phyloP scores from a whole-genome alignment of 2,329 filamentous ascomycete species.

The Calcarisporium arbuscula region DNA sequence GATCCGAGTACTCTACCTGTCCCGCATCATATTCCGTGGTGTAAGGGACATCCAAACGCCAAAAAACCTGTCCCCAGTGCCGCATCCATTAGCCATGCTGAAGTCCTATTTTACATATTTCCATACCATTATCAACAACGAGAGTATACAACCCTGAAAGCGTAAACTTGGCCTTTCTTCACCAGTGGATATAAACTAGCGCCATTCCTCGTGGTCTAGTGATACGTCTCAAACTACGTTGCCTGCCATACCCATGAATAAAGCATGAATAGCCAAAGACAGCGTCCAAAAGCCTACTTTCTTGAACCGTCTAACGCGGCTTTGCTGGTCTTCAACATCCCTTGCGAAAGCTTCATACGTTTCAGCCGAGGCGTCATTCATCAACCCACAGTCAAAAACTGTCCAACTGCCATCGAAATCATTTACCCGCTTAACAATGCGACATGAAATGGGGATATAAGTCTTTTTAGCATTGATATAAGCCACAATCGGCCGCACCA shows the following conservation, averaged over 20 bases:
- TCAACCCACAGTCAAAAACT: slow-evolving; percentile 83
- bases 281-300: slow-evolving; percentile 97
- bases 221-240: slow-evolving; percentile 49
- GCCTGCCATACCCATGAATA: slow-evolving; percentile 92
- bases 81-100: no score
- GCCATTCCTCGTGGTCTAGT: no score
- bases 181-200: no score
- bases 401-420: slow-evolving; percentile 98
- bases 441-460: slow-evolving; percentile 91
- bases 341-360: slow-evolving; percentile 91
- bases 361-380: slow-evolving; percentile 90
- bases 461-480: slow-evolving; percentile 96
- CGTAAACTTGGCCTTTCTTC: no score
- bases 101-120: no score
- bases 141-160: no score
- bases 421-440: slow-evolving; percentile 78
- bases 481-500: slow-evolving; percentile 91
- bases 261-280: slow-evolving; percentile 82
- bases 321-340: slow-evolving; percentile 85
- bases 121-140: no score
- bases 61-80: no score
- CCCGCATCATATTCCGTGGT: no score
- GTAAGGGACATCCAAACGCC: no score
- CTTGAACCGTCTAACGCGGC: slow-evolving; percentile 77
- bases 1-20: no score